Conservation (phyloP, 2,329 filamentous ascomycete species). For the Chaetomium sp. region DNA sequence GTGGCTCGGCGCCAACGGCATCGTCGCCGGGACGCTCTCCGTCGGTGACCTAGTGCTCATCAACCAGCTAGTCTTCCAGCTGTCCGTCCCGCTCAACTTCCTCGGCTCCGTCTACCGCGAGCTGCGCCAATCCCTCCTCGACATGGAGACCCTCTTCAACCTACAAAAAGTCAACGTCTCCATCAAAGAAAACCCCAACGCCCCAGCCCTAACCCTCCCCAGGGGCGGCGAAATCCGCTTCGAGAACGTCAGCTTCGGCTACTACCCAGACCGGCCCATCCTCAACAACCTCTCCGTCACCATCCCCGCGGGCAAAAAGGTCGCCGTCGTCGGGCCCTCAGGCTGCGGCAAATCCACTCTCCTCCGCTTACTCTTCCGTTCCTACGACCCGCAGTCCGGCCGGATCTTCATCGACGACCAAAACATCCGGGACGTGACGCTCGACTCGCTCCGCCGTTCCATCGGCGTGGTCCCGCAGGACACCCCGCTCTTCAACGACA, state of each 20-base stretch:
- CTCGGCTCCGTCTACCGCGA: conserved; percentile 97
- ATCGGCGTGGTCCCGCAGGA: conserved; percentile 98
- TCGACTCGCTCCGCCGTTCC: conserved; percentile 74
- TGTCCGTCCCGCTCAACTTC: conserved; percentile 95
- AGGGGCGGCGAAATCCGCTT: conserved; percentile 86
- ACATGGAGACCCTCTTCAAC: conserved; percentile 98
- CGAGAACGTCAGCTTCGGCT: conserved; percentile 92
- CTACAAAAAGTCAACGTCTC: conserved; percentile 92
- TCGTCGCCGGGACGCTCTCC: conserved; percentile 72
- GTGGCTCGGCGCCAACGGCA: conserved; percentile 89
- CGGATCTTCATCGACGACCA: conserved; percentile 89
- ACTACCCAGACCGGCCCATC: conserved; percentile 80
- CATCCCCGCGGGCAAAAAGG: conserved; percentile 92
- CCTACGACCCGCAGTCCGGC: conserved; percentile 81
- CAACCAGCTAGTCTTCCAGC: conserved; percentile 96
- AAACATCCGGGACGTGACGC: conserved; percentile 73
- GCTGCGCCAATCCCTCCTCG: conserved; percentile 84
- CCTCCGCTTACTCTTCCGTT: conserved; percentile 83
- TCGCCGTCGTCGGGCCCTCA: conserved; percentile 89
- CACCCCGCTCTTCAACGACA: conserved; percentile 94
- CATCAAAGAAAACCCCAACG: conserved; percentile 70
- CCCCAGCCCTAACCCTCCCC: conserved; percentile 63
- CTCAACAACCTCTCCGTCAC: conserved; percentile 77
- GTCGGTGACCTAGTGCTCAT: conserved; percentile 98
- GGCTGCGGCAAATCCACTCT: conserved; percentile 97